Evolutionary conservation across 805 yeast genomes (phyloP).

Genomic region (Saccharomyces eubayanus): DNA sequence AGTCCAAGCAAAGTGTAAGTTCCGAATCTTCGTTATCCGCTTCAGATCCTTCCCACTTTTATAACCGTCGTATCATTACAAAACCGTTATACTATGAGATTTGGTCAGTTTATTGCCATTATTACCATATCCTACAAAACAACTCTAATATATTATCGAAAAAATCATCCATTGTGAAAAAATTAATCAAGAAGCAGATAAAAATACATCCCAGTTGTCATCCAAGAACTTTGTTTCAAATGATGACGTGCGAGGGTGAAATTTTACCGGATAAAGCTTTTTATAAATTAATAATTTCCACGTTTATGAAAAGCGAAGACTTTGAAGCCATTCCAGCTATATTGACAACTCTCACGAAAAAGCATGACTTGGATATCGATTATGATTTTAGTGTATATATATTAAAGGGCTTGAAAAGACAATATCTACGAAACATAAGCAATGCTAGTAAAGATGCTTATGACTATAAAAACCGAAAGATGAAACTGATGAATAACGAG

Average conservation of each 20-base stretch:
- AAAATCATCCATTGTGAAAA: slow-evolving; percentile 1
- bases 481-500: background rate
- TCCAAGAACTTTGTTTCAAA: slow-evolving; percentile 9
- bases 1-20: slow-evolving; percentile 11
- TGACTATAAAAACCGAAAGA: slow-evolving; percentile 5
- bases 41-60: background rate
- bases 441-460: background rate
- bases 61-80: slow-evolving; percentile 11
- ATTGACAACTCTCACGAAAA: slow-evolving; percentile 10
- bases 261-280: slow-evolving; percentile 15
- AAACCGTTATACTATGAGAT: slow-evolving; percentile 26
- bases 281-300: slow-evolving; percentile 12
- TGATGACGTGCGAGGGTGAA: slow-evolving; percentile 17
- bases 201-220: slow-evolving; percentile 9
- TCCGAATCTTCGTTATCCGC: slow-evolving; percentile 4
- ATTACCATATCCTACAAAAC: slow-evolving; percentile 9
- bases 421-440: slow-evolving; percentile 7
- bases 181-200: slow-evolving; percentile 5
- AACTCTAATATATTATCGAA: slow-evolving; percentile 11
- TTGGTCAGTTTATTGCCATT: slow-evolving; percentile 26
- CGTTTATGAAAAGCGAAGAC: slow-evolving; percentile 16
- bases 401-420: slow-evolving; percentile 16
- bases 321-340: slow-evolving; percentile 22
- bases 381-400: slow-evolving; percentile 8
- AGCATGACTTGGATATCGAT: slow-evolving; percentile 11